phyloP scores from a whole-genome alignment of 2,329 filamentous ascomycete genomes.

The Tolypocladium guangdongense region DNA sequence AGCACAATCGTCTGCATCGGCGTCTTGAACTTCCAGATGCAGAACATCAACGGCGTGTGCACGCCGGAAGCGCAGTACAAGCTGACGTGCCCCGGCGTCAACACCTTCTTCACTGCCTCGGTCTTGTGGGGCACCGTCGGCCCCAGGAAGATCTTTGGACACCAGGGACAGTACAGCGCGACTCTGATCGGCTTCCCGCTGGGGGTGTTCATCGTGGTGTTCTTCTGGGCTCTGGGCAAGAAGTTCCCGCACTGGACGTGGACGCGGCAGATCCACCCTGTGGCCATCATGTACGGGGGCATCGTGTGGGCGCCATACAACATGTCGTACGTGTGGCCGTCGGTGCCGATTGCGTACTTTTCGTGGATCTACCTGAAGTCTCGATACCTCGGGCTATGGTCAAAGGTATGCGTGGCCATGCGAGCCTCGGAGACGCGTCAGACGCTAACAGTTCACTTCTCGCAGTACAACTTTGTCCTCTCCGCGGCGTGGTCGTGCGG shows the following conservation, averaged over 20 bases:
- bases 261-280: slow-evolving; percentile 35
- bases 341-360: slow-evolving; percentile 39
- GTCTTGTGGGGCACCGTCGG: slow-evolving; percentile 46
- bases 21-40: slow-evolving; percentile 38
- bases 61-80: slow-evolving; percentile 34
- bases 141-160: slow-evolving; percentile 37
- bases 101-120: slow-evolving; percentile 45
- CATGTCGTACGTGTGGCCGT: slow-evolving; percentile 39
- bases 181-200: slow-evolving; percentile 39
- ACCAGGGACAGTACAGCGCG: slow-evolving; percentile 34
- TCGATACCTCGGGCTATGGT: slow-evolving; percentile 38
- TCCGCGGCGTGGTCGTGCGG: slow-evolving; percentile 39
- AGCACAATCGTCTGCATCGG: slow-evolving; percentile 40
- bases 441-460: not conserved
- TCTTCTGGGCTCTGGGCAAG: slow-evolving; percentile 28
- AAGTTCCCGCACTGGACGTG: slow-evolving; percentile 28
- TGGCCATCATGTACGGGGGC: slow-evolving; percentile 35
- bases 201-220: slow-evolving; percentile 32
- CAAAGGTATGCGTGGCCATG: slow-evolving; percentile 26
- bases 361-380: slow-evolving; percentile 41
- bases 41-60: slow-evolving; percentile 37
- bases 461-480: slow-evolving; percentile 41
- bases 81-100: slow-evolving; percentile 40
- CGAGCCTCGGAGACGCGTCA: not conserved
- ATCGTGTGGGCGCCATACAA: slow-evolving; percentile 38